phyloP scores from a whole-genome alignment of 2,329 filamentous ascomycete genomes.

The Pseudonectria buxi region DNA sequence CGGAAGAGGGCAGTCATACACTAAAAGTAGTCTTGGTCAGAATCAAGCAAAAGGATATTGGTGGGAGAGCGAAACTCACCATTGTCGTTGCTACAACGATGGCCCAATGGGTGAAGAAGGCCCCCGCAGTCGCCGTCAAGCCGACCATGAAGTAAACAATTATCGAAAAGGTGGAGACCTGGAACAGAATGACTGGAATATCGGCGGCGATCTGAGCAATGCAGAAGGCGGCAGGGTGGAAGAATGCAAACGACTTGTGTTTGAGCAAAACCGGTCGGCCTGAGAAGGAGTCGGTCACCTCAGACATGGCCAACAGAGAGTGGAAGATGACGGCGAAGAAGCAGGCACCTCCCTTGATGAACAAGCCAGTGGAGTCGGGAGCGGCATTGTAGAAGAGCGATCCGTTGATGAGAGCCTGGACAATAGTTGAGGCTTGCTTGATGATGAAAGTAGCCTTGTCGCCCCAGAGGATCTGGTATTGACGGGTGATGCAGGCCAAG shows the following conservation, averaged over 20 bases:
- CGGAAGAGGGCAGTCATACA: conserved; percentile 55
- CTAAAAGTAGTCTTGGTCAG: conserved; percentile 15
- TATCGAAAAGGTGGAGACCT: conserved; percentile 51
- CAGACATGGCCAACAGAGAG: conserved; percentile 55
- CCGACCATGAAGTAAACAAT: conserved; percentile 60
- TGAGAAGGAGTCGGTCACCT: conserved; percentile 57
- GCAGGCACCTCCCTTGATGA: conserved; percentile 55
- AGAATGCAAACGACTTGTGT: conserved; percentile 51
- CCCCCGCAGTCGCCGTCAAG: conserved; percentile 40
- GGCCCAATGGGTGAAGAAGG: conserved; percentile 58
- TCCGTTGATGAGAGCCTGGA: conserved; percentile 56
- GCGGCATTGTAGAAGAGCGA: conserved; percentile 63
- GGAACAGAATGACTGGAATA: conserved; percentile 50
- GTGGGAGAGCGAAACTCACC: conserved; percentile 29
- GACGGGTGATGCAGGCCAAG: conserved; percentile 47
- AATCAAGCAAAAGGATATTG: background rate
- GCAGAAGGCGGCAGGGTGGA: conserved; percentile 53
- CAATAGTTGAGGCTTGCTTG: conserved; percentile 51
- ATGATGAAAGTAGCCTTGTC: conserved; percentile 58
- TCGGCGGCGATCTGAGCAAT: conserved; percentile 49
- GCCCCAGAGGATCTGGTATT: conserved; percentile 60
- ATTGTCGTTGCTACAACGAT: conserved; percentile 45
- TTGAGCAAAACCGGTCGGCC: conserved; percentile 54
- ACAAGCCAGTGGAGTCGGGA: conserved; percentile 50
- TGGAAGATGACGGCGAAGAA: conserved; percentile 61